Evolutionary conservation across 306 rosid species (phyloP).

Genomic region (Malus sylvestris): DNA sequence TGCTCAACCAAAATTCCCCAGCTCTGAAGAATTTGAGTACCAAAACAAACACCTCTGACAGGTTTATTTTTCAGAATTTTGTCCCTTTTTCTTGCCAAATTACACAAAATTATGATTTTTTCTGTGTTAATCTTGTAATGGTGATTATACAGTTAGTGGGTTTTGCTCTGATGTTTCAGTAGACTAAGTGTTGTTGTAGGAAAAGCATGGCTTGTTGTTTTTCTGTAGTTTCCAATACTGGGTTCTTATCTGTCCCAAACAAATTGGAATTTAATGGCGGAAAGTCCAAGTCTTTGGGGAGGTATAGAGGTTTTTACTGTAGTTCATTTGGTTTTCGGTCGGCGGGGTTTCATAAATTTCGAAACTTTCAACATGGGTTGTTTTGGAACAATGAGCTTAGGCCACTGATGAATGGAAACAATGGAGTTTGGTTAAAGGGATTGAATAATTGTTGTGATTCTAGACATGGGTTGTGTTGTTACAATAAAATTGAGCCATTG

Average conservation of each 20-base stretch:
- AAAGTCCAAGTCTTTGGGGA: conserved; percentile 38
- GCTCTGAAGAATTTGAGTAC: background rate
- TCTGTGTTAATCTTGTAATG: conserved; percentile 5
- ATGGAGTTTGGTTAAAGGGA: conserved; percentile 28
- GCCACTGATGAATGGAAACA: conserved; percentile 16
- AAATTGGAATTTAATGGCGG: conserved; percentile 24
- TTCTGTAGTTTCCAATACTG: conserved; percentile 47
- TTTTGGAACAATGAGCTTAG: conserved; percentile 26
- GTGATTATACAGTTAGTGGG: conserved; percentile 13
- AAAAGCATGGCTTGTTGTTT: conserved; percentile 61
- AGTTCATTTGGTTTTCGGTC: conserved; percentile 33
- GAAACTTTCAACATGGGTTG: conserved; percentile 32
- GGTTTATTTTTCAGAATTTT: background rate
- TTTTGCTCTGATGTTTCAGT: conserved; percentile 11
- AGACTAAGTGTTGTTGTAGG: conserved; percentile 9
- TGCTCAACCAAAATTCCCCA: background rate
- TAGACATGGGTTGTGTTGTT: conserved; percentile 36
- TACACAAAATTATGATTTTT: background rate
- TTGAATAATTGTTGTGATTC: conserved; percentile 33
- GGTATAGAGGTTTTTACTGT: conserved; percentile 29
- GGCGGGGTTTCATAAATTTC: conserved; percentile 20
- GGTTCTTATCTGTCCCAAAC: conserved; percentile 26
- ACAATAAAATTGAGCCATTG: conserved; percentile 38
- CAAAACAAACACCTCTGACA: background rate
- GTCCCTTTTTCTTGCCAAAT: background rate